Evolutionary conservation across 306 rosid species (phyloP).

Genomic region (Castanea crenata): DNA sequence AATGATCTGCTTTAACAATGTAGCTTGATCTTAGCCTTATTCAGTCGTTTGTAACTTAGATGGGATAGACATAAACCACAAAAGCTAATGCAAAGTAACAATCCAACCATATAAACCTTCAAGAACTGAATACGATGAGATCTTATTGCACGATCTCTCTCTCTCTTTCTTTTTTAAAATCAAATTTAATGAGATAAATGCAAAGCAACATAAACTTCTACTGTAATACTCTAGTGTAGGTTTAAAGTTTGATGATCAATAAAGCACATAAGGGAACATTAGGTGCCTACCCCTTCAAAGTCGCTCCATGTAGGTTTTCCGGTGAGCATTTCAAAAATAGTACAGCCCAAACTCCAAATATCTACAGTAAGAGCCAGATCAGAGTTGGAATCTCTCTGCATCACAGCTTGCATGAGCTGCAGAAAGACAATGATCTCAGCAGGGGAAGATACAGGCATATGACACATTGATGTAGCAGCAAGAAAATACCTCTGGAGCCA

Average conservation of each 20-base stretch:
- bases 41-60: too few species aligned
- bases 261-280: neutral
- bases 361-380: too few species aligned
- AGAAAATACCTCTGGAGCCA: neutral
- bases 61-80: too few species aligned
- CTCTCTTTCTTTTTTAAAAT: neutral
- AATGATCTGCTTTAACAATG: too few species aligned
- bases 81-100: neutral
- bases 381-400: conserved; percentile 53
- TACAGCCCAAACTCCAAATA: too few species aligned
- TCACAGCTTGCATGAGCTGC: conserved; percentile 79
- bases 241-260: neutral
- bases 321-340: too few species aligned
- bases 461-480: conserved; percentile 10
- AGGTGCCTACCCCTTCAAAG: conserved; percentile 54
- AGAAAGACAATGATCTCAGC: conserved; percentile 23
- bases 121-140: neutral
- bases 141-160: too few species aligned
- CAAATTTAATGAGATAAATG: too few species aligned
- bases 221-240: neutral
- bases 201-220: neutral
- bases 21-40: too few species aligned
- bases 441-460: neutral
- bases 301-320: too few species aligned
- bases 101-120: neutral